These are phyloP conservation scores for Penicillium sumatraense DNA, from an alignment of 2,329 filamentous ascomycete species.

Conservation along the genomic window DNA sequence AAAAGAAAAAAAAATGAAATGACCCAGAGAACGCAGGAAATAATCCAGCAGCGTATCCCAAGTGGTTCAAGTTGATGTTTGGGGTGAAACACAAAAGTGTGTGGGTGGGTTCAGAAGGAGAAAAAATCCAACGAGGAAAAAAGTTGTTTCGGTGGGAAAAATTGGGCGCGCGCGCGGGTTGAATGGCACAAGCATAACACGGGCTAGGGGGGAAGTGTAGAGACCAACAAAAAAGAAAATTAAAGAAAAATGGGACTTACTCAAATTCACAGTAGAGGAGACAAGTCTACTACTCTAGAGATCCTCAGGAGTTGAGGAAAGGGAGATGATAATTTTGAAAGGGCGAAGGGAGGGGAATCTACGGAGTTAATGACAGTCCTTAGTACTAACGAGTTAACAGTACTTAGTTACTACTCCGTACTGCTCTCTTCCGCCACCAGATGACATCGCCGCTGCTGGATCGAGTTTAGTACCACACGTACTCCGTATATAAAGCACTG, in stretches of 20 bases:
- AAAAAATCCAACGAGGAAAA: conserved; percentile 27
- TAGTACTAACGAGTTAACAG: too few relatives aligned
- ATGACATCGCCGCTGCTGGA: not conserved
- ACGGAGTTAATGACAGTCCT: too few relatives aligned
- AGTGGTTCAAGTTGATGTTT: conserved; percentile 13
- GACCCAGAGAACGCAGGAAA: conserved; percentile 26
- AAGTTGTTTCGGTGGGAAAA: conserved; percentile 28
- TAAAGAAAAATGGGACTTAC: conserved; percentile 14
- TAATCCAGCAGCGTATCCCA: conserved; percentile 24
- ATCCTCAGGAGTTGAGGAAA: not conserved
- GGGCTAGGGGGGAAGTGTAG: too few relatives aligned
- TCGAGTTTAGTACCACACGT: not conserved
- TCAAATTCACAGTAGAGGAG: not conserved
- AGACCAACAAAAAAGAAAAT: not conserved
- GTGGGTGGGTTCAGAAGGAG: conserved; percentile 22
- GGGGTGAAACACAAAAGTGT: conserved; percentile 11
- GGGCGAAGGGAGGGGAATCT: not conserved
- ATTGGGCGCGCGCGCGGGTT: conserved; percentile 17
- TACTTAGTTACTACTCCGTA: too few relatives aligned
- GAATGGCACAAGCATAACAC: too few relatives aligned
- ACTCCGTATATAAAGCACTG: not conserved
- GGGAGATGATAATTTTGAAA: not conserved
- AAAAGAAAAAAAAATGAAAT: conserved; percentile 13
- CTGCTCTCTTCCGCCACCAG: not conserved
- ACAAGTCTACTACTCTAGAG: not conserved